phyloP scores from a whole-genome alignment of 768 basidiomycete genomes.

The Rhizopogon sp. region DNA sequence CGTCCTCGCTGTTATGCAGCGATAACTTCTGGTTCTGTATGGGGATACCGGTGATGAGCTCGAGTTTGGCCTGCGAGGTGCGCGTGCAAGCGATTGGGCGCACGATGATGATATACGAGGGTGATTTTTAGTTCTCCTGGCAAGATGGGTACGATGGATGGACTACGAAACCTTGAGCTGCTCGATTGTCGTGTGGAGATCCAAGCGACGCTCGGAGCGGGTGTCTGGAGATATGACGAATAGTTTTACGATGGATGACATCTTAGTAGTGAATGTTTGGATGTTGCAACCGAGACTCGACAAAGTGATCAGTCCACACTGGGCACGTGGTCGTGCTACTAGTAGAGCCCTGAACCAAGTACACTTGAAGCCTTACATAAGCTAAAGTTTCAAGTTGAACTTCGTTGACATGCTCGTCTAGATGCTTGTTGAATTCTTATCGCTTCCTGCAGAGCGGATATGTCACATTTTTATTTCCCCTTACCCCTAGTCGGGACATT shows the following conservation, averaged over 20 bases:
- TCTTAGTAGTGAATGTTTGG: slow-evolving; percentile 4
- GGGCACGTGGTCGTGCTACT: too few relatives aligned
- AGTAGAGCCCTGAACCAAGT: too few relatives aligned
- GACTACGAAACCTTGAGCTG: slow-evolving; percentile 68
- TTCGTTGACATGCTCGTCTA: too few relatives aligned
- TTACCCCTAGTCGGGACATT: too few relatives aligned
- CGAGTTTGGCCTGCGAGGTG: slow-evolving; percentile 62
- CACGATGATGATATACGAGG: neutral
- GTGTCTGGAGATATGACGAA: slow-evolving; percentile 87
- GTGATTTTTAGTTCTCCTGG: slow-evolving; percentile 6
- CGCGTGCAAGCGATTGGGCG: neutral
- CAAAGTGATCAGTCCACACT: too few relatives aligned
- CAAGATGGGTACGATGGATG: slow-evolving; percentile 2
- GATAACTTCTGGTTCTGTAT: slow-evolving; percentile 64
- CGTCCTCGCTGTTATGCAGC: slow-evolving; percentile 54
- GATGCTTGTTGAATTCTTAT: too few relatives aligned
- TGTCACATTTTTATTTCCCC: too few relatives aligned
- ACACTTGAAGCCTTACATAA: too few relatives aligned
- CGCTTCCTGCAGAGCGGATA: too few relatives aligned
- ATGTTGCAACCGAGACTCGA: too few relatives aligned
- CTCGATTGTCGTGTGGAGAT: slow-evolving; percentile 65
- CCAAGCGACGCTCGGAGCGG: slow-evolving; percentile 82
- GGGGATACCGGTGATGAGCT: slow-evolving; percentile 88
- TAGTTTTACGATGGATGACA: slow-evolving; percentile 53
- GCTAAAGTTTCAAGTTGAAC: too few relatives aligned